A percentile compares a stretch with the other conserved stretches of the same genome.
Evolutionary conservation across 2,329 filamentous ascomycete species (phyloP).

Genomic region (Sphaerulina populicola): DNA sequence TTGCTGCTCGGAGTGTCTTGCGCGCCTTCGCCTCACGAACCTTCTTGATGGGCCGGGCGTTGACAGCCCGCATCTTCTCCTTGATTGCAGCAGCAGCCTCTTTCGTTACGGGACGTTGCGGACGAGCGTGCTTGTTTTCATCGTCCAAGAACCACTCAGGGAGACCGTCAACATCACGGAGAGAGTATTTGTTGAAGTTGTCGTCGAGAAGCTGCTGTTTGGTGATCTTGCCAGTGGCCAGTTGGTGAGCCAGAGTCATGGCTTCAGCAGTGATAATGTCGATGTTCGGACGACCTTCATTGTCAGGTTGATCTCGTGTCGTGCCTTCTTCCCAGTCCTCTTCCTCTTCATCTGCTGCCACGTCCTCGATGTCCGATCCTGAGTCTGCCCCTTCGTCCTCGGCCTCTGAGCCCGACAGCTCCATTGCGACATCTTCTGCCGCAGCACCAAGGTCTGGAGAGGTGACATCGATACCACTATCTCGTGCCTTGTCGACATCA

Average conservation of each 20-base stretch:
- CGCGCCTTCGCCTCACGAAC: slow-evolving; percentile 91
- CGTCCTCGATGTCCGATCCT: slow-evolving; percentile 27
- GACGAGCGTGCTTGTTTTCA: slow-evolving; percentile 72
- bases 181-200: slow-evolving; percentile 83
- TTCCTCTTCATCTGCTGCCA: slow-evolving; percentile 36
- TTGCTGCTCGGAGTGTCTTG: slow-evolving; percentile 93
- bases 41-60: slow-evolving; percentile 97
- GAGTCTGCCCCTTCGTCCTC: slow-evolving; percentile 16
- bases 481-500: slow-evolving; percentile 38
- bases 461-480: slow-evolving; percentile 36
- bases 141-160: slow-evolving; percentile 98
- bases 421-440: slow-evolving; percentile 18
- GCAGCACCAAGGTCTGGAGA: slow-evolving; percentile 25
- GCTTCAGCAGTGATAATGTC: slow-evolving; percentile 99
- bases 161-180: slow-evolving; percentile 82
- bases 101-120: slow-evolving; percentile 81
- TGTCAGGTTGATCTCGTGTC: slow-evolving; percentile 43
- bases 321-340: slow-evolving; percentile 55
- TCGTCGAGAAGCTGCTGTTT: slow-evolving; percentile 78
- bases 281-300: slow-evolving; percentile 61
- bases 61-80: slow-evolving; percentile 84
- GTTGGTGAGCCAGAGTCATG: slow-evolving; percentile 90
- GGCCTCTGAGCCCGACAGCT: slow-evolving; percentile 6
- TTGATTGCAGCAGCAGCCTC: slow-evolving; percentile 86
- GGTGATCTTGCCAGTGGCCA: slow-evolving; percentile 77